Percentiles rank a stretch among this genome's conserved stretches.
Evolutionary conservation across 164 flowering plant genomes (phyloP).

Genomic region (Aristolochia fimbriata): DNA sequence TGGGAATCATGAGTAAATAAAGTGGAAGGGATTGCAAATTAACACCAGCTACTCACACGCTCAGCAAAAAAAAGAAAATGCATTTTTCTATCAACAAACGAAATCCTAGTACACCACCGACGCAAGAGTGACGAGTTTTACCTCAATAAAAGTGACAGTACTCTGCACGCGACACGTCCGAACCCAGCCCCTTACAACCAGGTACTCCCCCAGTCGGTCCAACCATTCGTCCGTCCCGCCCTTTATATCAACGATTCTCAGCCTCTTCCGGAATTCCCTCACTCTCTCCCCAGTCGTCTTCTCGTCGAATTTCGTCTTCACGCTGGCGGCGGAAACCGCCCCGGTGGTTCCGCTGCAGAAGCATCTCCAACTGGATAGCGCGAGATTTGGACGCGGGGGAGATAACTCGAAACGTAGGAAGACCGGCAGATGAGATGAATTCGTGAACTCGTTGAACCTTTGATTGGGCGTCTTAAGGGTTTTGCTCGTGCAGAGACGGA

Average conservation of each 20-base stretch:
- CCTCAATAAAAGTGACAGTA: conserved; percentile 81
- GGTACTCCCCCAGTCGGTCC: conserved; percentile 48
- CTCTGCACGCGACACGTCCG: conserved; percentile 80
- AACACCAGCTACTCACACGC: too few relatives aligned
- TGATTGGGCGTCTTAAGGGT: conserved; percentile 7
- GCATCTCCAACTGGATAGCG: conserved; percentile 6
- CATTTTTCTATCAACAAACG: too few relatives aligned
- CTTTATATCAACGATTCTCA: conserved; percentile 62
- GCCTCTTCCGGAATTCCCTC: conserved; percentile 47
- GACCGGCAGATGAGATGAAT: conserved; percentile 4
- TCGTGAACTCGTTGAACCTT: conserved; percentile 4
- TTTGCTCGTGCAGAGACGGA: conserved; percentile 20
- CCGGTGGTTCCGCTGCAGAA: conserved; percentile 28
- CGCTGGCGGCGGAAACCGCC: conserved; percentile 31
- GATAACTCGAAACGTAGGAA: conserved; percentile 2
- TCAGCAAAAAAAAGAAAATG: too few relatives aligned
- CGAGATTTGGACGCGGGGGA: not conserved
- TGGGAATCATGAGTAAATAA: too few relatives aligned
- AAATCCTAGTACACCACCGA: not conserved
- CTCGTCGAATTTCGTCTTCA: conserved; percentile 18
- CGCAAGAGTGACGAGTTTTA: conserved; percentile 3
- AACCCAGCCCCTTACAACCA: conserved; percentile 83
- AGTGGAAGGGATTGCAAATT: too few relatives aligned
- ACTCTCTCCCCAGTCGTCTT: conserved; percentile 28
- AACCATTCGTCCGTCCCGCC: conserved; percentile 71